Base-by-base conservation (phyloP, 129 eudicot genomes). In the Arctium minus region DNA sequence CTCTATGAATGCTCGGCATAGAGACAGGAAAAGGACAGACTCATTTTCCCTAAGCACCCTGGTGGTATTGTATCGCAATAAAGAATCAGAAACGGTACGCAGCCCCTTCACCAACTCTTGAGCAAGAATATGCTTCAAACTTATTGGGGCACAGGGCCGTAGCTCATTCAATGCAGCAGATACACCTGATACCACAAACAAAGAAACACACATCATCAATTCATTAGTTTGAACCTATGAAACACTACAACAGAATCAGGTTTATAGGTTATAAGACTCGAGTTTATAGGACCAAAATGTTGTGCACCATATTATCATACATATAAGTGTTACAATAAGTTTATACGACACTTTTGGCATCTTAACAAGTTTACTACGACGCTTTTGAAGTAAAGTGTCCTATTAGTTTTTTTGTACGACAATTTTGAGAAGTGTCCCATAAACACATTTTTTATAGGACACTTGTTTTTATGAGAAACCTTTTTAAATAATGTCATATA, bases 81-180 rank as follows among this genome's bases (percentile, higher is more conserved):
- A 84, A 39, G 97, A 91, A 81, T 93, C 97, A 48, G 97, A 94
- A 73, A 93, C 98, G 18, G 92, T 86, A 65, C 74, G 97, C 79
- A 96, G 81, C 13, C 97, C 97, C 74, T 90, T 96, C 2, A 92
- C 91, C 80, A 96, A 71, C 83, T 96, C 98, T 88, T 96, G 98
- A 18, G 98, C 97, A 72, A 96, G 93, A 18, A 96, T 84, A 80
- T 92, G 93, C 84, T 90, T 96, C 80, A 96, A 86, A 73, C 98
- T 92, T 79, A 93, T 65, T 64, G 99, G 99, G 22, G 97, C 96
- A 87, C 99, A 96, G 38, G 99, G 99, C 8, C 99, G 94, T 72
- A 96, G 80, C 71, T 96, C 99, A 74, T 96, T 96, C 98, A 96
- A 89, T 80, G 99, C 95, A 48, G 94, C 96, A 37, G 99, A 93